Evolutionary conservation across 257 asterid species (phyloP).

Genomic region (Sherardia arvensis): DNA sequence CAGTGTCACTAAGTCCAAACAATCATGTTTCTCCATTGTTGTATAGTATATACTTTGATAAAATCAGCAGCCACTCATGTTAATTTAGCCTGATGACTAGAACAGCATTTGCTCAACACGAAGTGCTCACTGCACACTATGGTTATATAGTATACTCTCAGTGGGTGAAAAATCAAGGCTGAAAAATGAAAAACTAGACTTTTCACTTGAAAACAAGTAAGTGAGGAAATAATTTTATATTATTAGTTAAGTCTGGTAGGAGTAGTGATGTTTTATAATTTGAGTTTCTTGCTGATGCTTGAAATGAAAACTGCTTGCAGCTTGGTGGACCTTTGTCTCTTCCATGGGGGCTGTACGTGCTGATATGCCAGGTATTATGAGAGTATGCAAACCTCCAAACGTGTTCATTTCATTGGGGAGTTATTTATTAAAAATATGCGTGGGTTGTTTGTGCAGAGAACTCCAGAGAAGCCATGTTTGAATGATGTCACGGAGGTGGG

Average conservation of each 20-base stretch:
- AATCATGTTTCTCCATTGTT: not conserved
- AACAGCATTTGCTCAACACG: not conserved
- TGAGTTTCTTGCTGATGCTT: not conserved
- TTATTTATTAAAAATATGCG: slow-evolving; percentile 2
- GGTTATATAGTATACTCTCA: not conserved
- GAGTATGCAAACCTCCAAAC: not conserved
- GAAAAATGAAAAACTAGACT: not conserved
- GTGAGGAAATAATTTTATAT: not conserved
- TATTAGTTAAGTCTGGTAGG: not conserved
- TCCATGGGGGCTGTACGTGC: slow-evolving; percentile 98
- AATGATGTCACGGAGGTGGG: slow-evolving; percentile 95
- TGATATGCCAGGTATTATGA: slow-evolving; percentile 83
- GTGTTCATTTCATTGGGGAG: not conserved
- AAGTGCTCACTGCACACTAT: not conserved
- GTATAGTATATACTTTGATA: not conserved
- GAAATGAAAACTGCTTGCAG: slow-evolving; percentile 26
- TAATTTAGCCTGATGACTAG: not conserved
- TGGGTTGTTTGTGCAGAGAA: slow-evolving; percentile 41
- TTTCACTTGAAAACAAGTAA: not conserved
- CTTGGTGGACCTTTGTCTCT: slow-evolving; percentile 95
- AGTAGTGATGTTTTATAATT: not conserved
- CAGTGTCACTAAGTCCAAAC: not conserved
- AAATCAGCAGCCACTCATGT: not conserved
- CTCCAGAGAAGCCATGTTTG: slow-evolving; percentile 87
- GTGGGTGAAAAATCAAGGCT: not conserved